Evolutionary conservation across 768 basidiomycete genomes (phyloP), one percentile per base, ranked within the genome.

Genomic region (Mycena maculata): DNA sequence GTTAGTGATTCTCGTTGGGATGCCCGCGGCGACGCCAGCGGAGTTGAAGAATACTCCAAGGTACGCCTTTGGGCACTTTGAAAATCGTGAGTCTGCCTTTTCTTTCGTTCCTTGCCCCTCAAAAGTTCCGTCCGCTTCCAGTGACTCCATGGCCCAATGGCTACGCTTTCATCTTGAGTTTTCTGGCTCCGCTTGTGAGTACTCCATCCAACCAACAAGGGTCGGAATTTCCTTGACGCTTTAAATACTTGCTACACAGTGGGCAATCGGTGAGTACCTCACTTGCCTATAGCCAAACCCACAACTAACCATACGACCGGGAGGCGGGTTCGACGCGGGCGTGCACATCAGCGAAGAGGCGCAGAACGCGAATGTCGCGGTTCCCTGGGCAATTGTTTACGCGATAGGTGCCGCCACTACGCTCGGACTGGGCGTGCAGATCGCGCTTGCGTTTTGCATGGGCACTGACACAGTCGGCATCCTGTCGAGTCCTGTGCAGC

Each of bases 381-480:
- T 89, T 4, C 88, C 88, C 0, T 86, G 83, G 82, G 87, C 87
- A 13, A 88, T 89, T 30, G 79, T 89, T 23, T 78, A 77, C 45
- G 80, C 85, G 22, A 80, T 83, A 42, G 78, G 73, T 1, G 82
- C 83, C 25, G 77, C 82, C 12, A 82, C 83, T 31, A 59, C 85
- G 9, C 80, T 87, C 23, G 86, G 86, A 2, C 81, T 65, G 7
- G 30, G 10, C 9, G 39, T 90, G 56, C 86, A 89, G 23, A 68
- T 90, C 15, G 72, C 84, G 9, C 76, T 89, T 8, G 80, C 87
- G 1, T 87, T 90, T 68, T 87, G 83, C 74, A 89, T 89, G 87
- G 88, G 88, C 28, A 79, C 75, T 1, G 84, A 90, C 60, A 31
- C 78, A 7, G 58, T 73, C 23, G 65, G 60, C 5, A 80, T 76